Evolutionary conservation across 495 filamentous ascomycete species (phyloP), one percentile per base, ranked within the genome.

Genomic region (Penicillium psychrofluorescens): DNA sequence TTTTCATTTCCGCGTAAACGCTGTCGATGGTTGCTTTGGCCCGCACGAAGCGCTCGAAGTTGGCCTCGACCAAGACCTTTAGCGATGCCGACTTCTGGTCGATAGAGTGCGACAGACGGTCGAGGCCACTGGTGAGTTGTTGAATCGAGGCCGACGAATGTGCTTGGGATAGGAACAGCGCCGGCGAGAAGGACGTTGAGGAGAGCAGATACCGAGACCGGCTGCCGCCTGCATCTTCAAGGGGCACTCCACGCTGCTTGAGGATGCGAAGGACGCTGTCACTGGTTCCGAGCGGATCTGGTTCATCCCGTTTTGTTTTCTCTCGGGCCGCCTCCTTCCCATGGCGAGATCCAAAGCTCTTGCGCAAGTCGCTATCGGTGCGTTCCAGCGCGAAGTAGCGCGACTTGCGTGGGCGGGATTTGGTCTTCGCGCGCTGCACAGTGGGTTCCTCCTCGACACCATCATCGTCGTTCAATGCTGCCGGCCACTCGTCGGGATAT

Each of bases 1-100:
- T 88, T 40, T 90, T 88, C 92, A 98, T 97, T 64, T 97, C 94
- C 31, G 79, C 90, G 64, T 98, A 98, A 32, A 98, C 92, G 69
- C 90, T 90, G 66, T 98, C 92, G 49, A 98, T 97, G 7, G 90
- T 96, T 4, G 88, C 85, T 60, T 98, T 98, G 7, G 94, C 92
- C 9, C 85, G 81, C 29, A 98, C 91, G 64, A 98, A 98, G 29
- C 90, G 83, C 66, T 98, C 94, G 55, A 98, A 98, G 56, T 98
- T 97, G 28, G 85, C 88, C 63, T 98, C 92, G 16, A 98, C 92
- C 4, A 98, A 75, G 1, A 94, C 85, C 61, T 98, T 98, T 31
- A 98, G 67, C 5, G 89, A 94, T 0, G 90, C 92, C 1, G 90
- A 95, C 57, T 98, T 98, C 59, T 97, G 87, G 53, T 97, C 92